Percentiles rank a stretch among this genome's conserved stretches.
Evolutionary conservation across 257 asterid genomes (phyloP).

Genomic region (Datura wrightii): DNA sequence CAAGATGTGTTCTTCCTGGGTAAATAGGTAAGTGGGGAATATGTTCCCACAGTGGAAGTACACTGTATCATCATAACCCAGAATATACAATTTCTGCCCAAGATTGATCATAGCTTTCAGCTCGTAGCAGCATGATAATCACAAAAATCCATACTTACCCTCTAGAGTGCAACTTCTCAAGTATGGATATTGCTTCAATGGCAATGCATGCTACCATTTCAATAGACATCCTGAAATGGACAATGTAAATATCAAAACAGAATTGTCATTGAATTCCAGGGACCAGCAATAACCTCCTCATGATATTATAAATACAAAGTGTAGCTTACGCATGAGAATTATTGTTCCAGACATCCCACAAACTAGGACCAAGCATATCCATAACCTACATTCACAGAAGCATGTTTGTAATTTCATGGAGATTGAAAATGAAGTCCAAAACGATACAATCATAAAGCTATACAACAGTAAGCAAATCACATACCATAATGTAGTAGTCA

Average conservation of each 20-base stretch:
- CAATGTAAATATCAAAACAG: background rate
- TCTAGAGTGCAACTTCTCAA: conserved; percentile 84
- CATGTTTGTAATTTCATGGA: background rate
- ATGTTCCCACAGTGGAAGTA: background rate
- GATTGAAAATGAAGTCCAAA: background rate
- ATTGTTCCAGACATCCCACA: conserved; percentile 86
- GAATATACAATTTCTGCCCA: background rate
- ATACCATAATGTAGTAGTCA: conserved; percentile 82
- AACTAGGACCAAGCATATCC: conserved; percentile 97
- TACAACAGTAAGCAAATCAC: conserved; percentile 16
- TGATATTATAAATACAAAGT: background rate
- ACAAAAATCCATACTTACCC: conserved; percentile 55
- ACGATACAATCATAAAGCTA: background rate
- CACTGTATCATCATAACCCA: background rate
- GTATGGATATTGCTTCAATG: conserved; percentile 89
- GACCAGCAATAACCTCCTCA: conserved; percentile 3
- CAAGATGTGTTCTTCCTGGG: background rate
- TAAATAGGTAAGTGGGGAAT: background rate
- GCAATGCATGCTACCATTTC: conserved; percentile 96
- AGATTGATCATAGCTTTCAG: background rate
- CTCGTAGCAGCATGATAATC: background rate
- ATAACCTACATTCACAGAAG: conserved; percentile 69
- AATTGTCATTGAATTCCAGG: background rate
- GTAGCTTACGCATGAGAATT: conserved; percentile 67
- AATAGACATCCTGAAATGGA: conserved; percentile 69